phyloP scores from a whole-genome alignment of 225 moss, liverwort and hornwort genomes.

The Polytrichum commune region DNA sequence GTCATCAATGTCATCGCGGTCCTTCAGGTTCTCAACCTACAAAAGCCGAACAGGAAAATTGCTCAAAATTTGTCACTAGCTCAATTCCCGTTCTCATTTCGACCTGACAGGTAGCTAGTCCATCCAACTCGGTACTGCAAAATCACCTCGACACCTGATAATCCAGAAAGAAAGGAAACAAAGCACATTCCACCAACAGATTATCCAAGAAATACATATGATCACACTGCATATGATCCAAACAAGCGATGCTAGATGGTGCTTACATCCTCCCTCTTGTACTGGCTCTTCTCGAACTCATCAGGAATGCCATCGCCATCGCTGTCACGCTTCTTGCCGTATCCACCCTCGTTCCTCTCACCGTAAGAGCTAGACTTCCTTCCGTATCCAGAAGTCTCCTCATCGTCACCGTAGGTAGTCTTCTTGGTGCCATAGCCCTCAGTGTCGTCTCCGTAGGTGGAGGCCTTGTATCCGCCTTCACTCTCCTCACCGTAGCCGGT shows the following conservation, averaged over 20 bases:
- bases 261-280: conserved; percentile 31
- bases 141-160: too few relatives aligned
- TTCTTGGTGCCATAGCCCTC: conserved; percentile 14
- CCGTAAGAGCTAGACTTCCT: conserved; percentile 10
- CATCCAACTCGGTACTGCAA: too few relatives aligned
- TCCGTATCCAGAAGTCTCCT: conserved; percentile 14
- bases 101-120: too few relatives aligned
- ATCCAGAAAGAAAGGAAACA: too few relatives aligned
- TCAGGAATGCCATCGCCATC: conserved; percentile 29
- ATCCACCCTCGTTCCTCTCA: neutral
- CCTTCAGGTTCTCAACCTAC: conserved; percentile 43
- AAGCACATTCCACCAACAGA: too few relatives aligned
- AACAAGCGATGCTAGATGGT: neutral
- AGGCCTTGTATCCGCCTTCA: conserved; percentile 12
- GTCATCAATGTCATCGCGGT: conserved; percentile 37
- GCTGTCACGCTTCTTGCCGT: conserved; percentile 9
- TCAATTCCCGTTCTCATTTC: too few relatives aligned
- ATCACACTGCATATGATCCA: too few relatives aligned
- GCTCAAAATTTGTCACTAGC: too few relatives aligned
- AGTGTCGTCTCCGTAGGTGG: conserved; percentile 18
- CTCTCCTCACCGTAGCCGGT: conserved; percentile 22
- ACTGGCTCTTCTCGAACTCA: conserved; percentile 34
- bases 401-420: conserved; percentile 15
- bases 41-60: neutral
- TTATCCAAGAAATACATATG: too few relatives aligned